Conservation (phyloP, 2,329 filamentous ascomycete genomes). For the Ophiocordyceps polyrhachis-furcata region DNA sequence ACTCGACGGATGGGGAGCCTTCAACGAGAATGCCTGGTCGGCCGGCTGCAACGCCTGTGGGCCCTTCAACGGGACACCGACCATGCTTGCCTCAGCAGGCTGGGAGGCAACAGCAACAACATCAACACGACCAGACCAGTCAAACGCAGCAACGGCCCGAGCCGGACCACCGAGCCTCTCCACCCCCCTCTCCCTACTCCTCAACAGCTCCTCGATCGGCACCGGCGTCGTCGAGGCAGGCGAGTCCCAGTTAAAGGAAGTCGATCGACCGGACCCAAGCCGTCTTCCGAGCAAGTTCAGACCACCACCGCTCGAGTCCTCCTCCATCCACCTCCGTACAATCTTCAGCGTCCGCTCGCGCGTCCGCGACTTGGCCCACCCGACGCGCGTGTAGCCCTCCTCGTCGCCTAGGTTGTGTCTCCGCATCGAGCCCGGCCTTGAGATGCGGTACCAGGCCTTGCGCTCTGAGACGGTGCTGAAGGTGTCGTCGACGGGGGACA, state of each 20-base stretch:
- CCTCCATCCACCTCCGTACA: conserved; percentile 47
- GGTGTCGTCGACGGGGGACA: conserved; percentile 27
- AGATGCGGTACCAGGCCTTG: conserved; percentile 46
- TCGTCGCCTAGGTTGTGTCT: conserved; percentile 38
- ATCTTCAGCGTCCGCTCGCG: conserved; percentile 35
- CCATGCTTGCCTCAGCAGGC: too few species aligned
- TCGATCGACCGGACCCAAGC: conserved; percentile 21
- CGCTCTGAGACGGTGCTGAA: conserved; percentile 38
- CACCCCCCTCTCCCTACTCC: conserved; percentile 7
- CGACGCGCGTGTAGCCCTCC: conserved; percentile 39
- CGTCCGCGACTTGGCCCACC: conserved; percentile 35
- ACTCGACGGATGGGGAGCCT: not conserved
- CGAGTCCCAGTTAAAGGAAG: conserved; percentile 44
- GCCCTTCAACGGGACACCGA: too few species aligned
- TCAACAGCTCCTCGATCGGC: conserved; percentile 21
- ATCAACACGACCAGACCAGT: not conserved
- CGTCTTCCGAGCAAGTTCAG: conserved; percentile 21
- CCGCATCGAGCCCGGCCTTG: conserved; percentile 37
- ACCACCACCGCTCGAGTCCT: conserved; percentile 39
- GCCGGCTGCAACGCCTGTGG: not conserved
- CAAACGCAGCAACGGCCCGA: not conserved
- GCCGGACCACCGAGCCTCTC: conserved; percentile 1
- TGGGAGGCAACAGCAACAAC: not conserved
- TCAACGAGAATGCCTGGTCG: not conserved
- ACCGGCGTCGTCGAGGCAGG: conserved; percentile 23